Base-by-base conservation (phyloP, 2,329 filamentous ascomycete genomes). In the Malbranchea zuffiana region DNA sequence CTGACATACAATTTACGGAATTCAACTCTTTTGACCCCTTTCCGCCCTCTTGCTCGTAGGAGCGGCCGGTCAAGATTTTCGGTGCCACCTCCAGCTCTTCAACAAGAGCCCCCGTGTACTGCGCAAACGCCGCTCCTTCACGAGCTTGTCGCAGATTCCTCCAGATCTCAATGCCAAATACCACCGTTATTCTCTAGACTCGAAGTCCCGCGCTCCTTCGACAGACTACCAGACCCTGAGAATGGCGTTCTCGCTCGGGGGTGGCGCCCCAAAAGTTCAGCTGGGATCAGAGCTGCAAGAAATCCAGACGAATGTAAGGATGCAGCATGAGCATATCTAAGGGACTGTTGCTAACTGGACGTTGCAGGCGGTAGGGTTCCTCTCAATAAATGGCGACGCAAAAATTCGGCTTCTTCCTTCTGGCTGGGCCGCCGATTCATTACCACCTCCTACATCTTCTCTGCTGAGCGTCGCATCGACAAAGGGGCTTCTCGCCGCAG, bases 401-500 rank as follows among this genome's bases (percentile, higher is more conserved):
- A 94, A 88, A 61, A 63, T 96, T 48, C 82, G 80, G 55, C 66
- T 82, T 16, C 66, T 96, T 27, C 83, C 85, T 11, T 71, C 78
- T 13, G 68, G 79, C 55, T 96, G 88, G 87, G 74, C 81, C 26
- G 51, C 60, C 43, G 67, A 78, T 47, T 66, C 73, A 24, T 68
- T 82, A 16, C 88, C 90, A 20, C 68, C 80, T 2, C 68, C 82
- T 3, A 85, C 80, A 29, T 77, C 85, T 8, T 92, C 84, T 2
- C 78, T 98, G 24, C 69, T 98, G 44, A 82, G 80, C 54, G 73
- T 96, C 47, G 86, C 88, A 37, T 79, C 84, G 20, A 74, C 70
- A 43, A 79, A 77, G 58, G 85, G 85, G 26, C 70, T 98, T 15
- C 68, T 95, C 37, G 88, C 88, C 19, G 90, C 87, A 32, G 90